These are phyloP conservation scores for Fusarium torreyae DNA, from an alignment of 2,329 filamentous ascomycete species.

Conservation along the genomic window DNA sequence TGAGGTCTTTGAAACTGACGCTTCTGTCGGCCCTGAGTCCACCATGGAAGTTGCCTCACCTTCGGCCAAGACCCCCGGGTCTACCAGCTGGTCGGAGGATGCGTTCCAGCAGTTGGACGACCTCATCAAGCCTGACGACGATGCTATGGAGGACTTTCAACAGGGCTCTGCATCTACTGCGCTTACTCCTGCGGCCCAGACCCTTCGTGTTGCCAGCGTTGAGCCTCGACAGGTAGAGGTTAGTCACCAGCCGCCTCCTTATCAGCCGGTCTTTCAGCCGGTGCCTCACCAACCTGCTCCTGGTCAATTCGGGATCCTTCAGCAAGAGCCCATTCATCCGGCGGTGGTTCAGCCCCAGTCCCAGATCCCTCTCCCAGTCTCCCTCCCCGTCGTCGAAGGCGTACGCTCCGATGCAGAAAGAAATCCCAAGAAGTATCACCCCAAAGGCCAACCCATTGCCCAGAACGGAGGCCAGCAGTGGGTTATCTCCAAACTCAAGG, in stretches of 20 bases:
- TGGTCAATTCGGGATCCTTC: rapidly evolving
- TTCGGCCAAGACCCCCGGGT: neutral
- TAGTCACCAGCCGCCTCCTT: neutral
- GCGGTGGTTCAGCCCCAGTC: neutral
- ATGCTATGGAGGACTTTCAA: neutral
- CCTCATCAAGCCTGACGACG: neutral
- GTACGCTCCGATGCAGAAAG: neutral
- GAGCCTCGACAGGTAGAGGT: neutral
- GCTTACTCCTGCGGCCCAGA: neutral
- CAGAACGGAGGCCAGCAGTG: neutral
- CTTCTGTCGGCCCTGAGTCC: neutral
- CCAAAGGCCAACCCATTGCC: neutral
- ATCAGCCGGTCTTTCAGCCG: neutral
- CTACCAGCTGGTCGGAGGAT: neutral
- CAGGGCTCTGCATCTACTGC: neutral
- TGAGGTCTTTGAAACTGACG: neutral
- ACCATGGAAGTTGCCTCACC: neutral
- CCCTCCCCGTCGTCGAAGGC: neutral
- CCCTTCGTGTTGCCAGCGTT: neutral
- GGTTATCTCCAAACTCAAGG: constrained; percentile 10
- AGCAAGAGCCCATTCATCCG: neutral
- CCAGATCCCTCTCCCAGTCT: neutral
- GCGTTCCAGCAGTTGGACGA: neutral
- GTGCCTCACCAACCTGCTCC: neutral
- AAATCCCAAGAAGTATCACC: constrained; percentile 3